Evolutionary conservation across 2,329 filamentous ascomycete species (phyloP).

Genomic region (Apiospora malaysiana): DNA sequence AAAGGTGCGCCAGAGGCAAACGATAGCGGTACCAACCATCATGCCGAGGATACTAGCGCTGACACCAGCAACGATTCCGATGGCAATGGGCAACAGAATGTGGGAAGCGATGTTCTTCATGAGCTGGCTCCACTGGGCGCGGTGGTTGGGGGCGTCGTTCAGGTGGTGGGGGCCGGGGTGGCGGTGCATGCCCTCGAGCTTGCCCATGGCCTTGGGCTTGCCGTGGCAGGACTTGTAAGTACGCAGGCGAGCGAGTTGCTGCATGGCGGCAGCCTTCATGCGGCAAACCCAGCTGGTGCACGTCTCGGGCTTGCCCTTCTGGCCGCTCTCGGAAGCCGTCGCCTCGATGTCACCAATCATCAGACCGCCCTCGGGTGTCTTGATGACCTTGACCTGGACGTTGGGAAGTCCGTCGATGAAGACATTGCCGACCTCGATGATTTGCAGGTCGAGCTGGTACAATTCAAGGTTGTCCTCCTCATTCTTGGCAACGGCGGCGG

Average conservation of each 20-base stretch:
- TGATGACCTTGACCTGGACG: conserved; percentile 67
- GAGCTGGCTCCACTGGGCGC: conserved; percentile 51
- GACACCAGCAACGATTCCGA: conserved; percentile 73
- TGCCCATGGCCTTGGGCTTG: conserved; percentile 33
- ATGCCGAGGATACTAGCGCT: conserved; percentile 71
- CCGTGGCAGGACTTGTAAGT: conserved; percentile 49
- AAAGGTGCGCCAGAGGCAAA: conserved; percentile 63
- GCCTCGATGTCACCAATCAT: conserved; percentile 57
- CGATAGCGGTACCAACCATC: conserved; percentile 65
- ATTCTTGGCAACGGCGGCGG: conserved; percentile 51
- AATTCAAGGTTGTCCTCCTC: conserved; percentile 58
- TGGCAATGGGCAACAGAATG: conserved; percentile 70
- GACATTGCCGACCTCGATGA: conserved; percentile 63
- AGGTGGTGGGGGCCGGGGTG: conserved; percentile 30
- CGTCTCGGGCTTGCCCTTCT: conserved; percentile 36
- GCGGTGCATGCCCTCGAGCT: conserved; percentile 32
- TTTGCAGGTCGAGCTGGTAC: conserved; percentile 60
- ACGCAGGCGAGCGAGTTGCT: conserved; percentile 46
- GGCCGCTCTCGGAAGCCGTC: conserved; percentile 36
- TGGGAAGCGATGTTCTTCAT: conserved; percentile 64
- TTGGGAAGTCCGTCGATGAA: conserved; percentile 60
- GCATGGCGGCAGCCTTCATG: conserved; percentile 55
- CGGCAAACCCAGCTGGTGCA: conserved; percentile 57
- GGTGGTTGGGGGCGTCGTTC: conserved; percentile 19
- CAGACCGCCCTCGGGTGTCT: conserved; percentile 60